Percentiles rank a stretch among this genome's conserved stretches.
Conservation (phyloP, 495 filamentous ascomycete species). For the Hyaloscypha bicolor region DNA sequence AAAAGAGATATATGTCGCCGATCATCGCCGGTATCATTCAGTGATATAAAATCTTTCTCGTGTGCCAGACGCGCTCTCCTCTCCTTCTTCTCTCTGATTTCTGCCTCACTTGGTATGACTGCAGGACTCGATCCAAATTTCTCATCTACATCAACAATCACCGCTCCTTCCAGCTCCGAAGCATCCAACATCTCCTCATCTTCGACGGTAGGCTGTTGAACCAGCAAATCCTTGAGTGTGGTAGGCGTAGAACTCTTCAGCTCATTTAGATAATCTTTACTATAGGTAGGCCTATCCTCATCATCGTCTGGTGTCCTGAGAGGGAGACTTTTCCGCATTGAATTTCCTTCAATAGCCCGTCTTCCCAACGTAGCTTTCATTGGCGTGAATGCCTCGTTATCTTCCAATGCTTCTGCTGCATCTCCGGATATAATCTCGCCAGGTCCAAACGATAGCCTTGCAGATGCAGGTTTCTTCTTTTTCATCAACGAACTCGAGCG, state of each 20-base stretch:
- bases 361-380: conserved; percentile 73
- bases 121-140: conserved; percentile 54
- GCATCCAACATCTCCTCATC: conserved; percentile 55
- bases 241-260: conserved; percentile 80
- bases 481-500: conserved; percentile 50
- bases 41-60: conserved; percentile 78
- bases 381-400: conserved; percentile 61
- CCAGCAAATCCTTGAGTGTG: conserved; percentile 62
- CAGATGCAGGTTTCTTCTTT: conserved; percentile 64
- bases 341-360: conserved; percentile 71
- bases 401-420: conserved; percentile 45
- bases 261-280: conserved; percentile 81
- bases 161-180: conserved; percentile 57
- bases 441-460: conserved; percentile 75
- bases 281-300: conserved; percentile 78
- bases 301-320: conserved; percentile 51
- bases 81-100: conserved; percentile 91
- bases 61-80: conserved; percentile 77
- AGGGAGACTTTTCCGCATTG: conserved; percentile 57
- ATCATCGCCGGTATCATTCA: conserved; percentile 60
- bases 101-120: conserved; percentile 78
- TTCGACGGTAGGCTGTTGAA: conserved; percentile 40
- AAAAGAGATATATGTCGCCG: conserved; percentile 48
- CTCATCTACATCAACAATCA: conserved; percentile 66
- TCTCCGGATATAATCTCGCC: conserved; percentile 58